Evolutionary conservation across 1,284 basidiomycete genomes (phyloP).

Genomic region (Moesziomyces antarcticus): DNA sequence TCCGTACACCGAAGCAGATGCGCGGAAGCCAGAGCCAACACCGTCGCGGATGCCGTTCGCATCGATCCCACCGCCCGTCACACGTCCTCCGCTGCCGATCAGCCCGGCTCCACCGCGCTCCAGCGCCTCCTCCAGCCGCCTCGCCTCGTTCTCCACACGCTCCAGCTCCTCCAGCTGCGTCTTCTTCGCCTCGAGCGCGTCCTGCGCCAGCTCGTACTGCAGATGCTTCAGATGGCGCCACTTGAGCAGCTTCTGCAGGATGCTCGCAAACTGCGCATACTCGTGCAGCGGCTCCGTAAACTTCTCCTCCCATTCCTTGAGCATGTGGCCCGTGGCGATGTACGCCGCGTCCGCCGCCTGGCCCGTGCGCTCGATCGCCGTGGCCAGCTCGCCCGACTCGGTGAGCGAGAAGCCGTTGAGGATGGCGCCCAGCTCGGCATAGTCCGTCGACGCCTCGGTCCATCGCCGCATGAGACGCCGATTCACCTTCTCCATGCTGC

Average conservation of each 20-base stretch:
- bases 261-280: slow-evolving; percentile 91
- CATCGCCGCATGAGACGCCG: slow-evolving; percentile 90
- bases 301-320: slow-evolving; percentile 74
- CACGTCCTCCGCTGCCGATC: slow-evolving; percentile 17
- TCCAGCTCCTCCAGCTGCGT: slow-evolving; percentile 90
- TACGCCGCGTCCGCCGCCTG: slow-evolving; percentile 95
- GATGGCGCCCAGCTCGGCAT: slow-evolving; percentile 92
- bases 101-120: slow-evolving; percentile 61
- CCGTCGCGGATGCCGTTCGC: slow-evolving; percentile 49
- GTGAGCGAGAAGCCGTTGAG: slow-evolving; percentile 95
- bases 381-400: slow-evolving; percentile 78
- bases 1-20: slow-evolving; percentile 27
- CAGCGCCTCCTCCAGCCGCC: slow-evolving; percentile 87
- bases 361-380: slow-evolving; percentile 88
- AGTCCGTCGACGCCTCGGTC: slow-evolving; percentile 90
- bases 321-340: slow-evolving; percentile 78
- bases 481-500: slow-evolving; percentile 95
- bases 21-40: slow-evolving; percentile 38
- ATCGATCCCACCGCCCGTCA: slow-evolving; percentile 32
- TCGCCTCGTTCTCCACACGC: slow-evolving; percentile 89
- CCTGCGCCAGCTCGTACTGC: slow-evolving; percentile 96
- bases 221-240: slow-evolving; percentile 99
- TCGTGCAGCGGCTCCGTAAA: slow-evolving; percentile 97
- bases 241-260: slow-evolving; percentile 90
- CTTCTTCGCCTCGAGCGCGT: slow-evolving; percentile 85